These are phyloP conservation scores for Yamadazyma kitorensis DNA, from an alignment of 805 yeast species.

Conservation along the genomic window DNA sequence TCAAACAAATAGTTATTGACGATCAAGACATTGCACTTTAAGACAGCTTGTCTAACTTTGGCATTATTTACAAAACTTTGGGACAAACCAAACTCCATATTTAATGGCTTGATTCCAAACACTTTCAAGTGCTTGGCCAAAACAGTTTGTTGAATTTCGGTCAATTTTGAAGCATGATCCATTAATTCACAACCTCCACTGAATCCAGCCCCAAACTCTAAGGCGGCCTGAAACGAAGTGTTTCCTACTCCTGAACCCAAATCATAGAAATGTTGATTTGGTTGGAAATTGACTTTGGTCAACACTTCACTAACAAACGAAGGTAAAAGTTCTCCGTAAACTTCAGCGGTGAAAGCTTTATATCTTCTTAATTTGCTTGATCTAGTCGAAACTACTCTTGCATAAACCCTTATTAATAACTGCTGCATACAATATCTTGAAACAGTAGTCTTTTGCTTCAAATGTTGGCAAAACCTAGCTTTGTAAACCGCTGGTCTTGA, in stretches of 20 bases:
- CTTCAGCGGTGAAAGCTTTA: slow-evolving; percentile 85
- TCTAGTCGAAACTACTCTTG: slow-evolving; percentile 76
- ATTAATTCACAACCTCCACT: slow-evolving; percentile 91
- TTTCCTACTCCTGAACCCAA: slow-evolving; percentile 95
- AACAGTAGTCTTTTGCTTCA: slow-evolving; percentile 19
- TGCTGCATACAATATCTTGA: slow-evolving; percentile 56
- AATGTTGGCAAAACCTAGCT: slow-evolving; percentile 18
- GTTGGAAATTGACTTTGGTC: slow-evolving; percentile 54
- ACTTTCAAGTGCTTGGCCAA: slow-evolving; percentile 54
- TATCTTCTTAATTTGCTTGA: slow-evolving; percentile 62
- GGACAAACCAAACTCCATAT: slow-evolving; percentile 54
- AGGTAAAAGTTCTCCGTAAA: slow-evolving; percentile 89
- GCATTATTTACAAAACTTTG: slow-evolving; percentile 72
- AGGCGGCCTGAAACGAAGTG: slow-evolving; percentile 83
- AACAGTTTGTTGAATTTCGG: slow-evolving; percentile 57
- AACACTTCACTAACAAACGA: slow-evolving; percentile 62
- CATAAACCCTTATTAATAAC: slow-evolving; percentile 66
- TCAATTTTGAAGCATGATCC: slow-evolving; percentile 73
- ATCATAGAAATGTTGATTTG: slow-evolving; percentile 68
- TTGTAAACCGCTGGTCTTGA: slow-evolving; percentile 21
- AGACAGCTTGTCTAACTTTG: slow-evolving; percentile 51
- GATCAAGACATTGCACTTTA: slow-evolving; percentile 66
- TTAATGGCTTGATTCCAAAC: slow-evolving; percentile 63
- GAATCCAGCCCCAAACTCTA: slow-evolving; percentile 71
- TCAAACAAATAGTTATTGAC: slow-evolving; percentile 85